Conservation (phyloP, 768 basidiomycete species). For the Kwoniella mangroviensis region DNA sequence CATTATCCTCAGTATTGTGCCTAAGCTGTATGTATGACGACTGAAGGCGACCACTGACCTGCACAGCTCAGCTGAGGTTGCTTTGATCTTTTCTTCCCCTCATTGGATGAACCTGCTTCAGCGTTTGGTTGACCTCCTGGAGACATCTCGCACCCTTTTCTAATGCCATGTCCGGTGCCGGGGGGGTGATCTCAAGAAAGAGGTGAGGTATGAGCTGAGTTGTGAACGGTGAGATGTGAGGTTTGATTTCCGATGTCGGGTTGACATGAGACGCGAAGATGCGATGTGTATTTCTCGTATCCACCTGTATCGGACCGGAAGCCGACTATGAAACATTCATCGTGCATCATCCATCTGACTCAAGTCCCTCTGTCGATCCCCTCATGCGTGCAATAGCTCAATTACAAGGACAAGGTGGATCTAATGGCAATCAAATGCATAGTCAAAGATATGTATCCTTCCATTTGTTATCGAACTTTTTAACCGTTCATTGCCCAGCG, state of each 20-base stretch:
- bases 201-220: too few species aligned
- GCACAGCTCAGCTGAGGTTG: constrained; percentile 31
- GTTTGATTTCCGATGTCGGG: background rate
- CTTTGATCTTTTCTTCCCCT: constrained; percentile 19
- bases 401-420: too few species aligned
- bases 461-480: background rate
- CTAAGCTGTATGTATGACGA: background rate
- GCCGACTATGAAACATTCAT: background rate
- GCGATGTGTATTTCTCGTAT: too few species aligned
- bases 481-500: constrained; percentile 22
- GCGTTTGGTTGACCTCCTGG: background rate
- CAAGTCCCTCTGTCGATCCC: too few species aligned
- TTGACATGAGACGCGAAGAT: background rate
- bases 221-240: too few species aligned
- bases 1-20: background rate
- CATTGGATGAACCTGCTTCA: constrained; percentile 16
- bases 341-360: too few species aligned
- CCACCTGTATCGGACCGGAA: background rate
- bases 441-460: background rate
- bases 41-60: constrained; percentile 6
- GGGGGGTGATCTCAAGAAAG: too few species aligned
- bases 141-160: background rate
- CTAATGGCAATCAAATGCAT: background rate
- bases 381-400: too few species aligned
- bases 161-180: background rate